phyloP scores from a whole-genome alignment of 2,329 filamentous ascomycete genomes.

The Phoma herbarum region DNA sequence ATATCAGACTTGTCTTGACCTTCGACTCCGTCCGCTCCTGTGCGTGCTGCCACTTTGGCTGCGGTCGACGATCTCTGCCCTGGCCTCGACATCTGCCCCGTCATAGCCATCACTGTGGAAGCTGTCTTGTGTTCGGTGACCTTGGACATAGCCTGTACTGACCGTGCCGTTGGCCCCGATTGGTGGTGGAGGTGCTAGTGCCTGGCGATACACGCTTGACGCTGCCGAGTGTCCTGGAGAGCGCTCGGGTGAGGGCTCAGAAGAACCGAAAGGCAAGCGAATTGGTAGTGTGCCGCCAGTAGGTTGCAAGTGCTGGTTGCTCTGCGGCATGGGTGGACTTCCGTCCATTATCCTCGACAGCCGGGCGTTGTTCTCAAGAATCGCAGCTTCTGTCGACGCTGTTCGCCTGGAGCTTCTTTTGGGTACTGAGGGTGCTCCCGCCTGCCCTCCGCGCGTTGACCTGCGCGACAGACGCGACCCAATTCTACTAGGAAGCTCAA shows the following conservation, averaged over 20 bases:
- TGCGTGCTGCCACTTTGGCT: conserved; percentile 47
- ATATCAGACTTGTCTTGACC: conserved; percentile 11
- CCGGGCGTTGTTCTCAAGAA: conserved; percentile 33
- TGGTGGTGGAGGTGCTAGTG: conserved; percentile 30
- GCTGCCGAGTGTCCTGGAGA: conserved; percentile 46
- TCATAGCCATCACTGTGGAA: conserved; percentile 46
- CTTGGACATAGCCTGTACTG: conserved; percentile 52
- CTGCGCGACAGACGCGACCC: conserved; percentile 65
- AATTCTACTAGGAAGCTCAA: conserved; percentile 70
- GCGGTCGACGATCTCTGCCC: conserved; percentile 50
- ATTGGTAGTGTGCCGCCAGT: conserved; percentile 34
- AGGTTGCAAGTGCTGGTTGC: conserved; percentile 40
- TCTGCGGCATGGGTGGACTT: conserved; percentile 23
- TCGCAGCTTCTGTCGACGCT: conserved; percentile 39
- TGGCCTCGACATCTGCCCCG: conserved; percentile 44
- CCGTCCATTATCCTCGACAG: conserved; percentile 42
- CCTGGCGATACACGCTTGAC: conserved; percentile 46
- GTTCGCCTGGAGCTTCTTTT: conserved; percentile 72
- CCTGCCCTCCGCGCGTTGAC: conserved; percentile 27
- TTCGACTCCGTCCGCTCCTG: conserved; percentile 34
- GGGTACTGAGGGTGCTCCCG: conserved; percentile 61
- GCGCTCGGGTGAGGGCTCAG: conserved; percentile 48
- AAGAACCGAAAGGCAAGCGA: conserved; percentile 50
- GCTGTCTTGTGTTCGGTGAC: conserved; percentile 50
- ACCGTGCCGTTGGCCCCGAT: conserved; percentile 37